Base-by-base conservation (phyloP, 805 yeast species). In the Starmerella sp. region DNA sequence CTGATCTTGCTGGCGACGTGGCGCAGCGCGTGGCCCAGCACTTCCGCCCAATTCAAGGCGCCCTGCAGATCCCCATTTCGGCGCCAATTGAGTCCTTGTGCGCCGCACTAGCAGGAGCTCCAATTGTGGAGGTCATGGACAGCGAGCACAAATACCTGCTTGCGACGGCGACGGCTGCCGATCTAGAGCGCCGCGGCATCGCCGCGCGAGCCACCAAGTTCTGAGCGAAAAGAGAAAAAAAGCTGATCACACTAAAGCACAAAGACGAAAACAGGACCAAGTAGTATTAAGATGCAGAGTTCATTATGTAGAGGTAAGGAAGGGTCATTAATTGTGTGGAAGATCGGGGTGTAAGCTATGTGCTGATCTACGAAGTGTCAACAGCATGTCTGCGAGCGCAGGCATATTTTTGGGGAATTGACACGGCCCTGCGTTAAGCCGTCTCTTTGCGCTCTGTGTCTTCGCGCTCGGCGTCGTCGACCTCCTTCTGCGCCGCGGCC, bases 101-200 rank as follows among this genome's bases (percentile, higher is more conserved):
- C 3, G 28, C 10, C 4, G 11, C 17, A 4, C n/a, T 48, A 13
- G n/a, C 6, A 5, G 11, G 10, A 5, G 35, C 2, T 5, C 51
- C 51, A 58, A 77, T 80, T 62, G 83, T 83, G 4, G 78, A 79
- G n/a, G 69, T 79, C 49, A 78, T 83, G 45, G 81, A 79, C 58
- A 73, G 66, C 30, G 73, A 73, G 48, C 75, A 79, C 5, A 72
- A 72, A 58, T 75, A 78, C 63, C 82, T 80, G 10, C 73, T 79
- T 53, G 84, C 82, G 5, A 82, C 79, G 15, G 83, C 80, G 32
- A 78, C 81, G 13, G 38, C 32, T 4, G 2, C 6, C n/a, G 51
- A 48, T 14, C 5, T 36, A 7, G 43, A 22, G n/a, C 51, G 51
- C 2, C 32, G 46, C 7, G 46, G 46, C 22, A 29, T 43, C 9